Evolutionary conservation across 257 asterid species (phyloP), one percentile per base, ranked within the genome.

Genomic region (Primulina eburnea): DNA sequence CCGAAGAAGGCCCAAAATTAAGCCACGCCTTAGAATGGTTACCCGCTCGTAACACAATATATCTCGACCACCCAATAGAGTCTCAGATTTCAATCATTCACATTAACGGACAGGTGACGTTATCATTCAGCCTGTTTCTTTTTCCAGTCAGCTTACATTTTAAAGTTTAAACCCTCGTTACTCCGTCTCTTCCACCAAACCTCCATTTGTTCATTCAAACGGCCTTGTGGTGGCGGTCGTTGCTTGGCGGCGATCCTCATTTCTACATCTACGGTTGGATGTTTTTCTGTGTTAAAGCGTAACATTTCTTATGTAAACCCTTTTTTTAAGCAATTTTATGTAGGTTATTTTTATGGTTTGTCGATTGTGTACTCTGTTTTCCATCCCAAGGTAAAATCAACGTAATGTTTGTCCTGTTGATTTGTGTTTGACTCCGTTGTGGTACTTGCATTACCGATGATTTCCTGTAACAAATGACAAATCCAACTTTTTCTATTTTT

Each of bases 211-310:
- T 6, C 61, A 16, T 38, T 37, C 29, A 43, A 66, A 70, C 85
- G 83, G 67, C 75, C 81, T 37, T 80, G 77, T 75, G 10, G 37
- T 68, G 26, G 59, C 67, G 61, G 78, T 78, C 80, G 81, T 78
- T 75, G 78, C 85, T 64, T 0, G 84, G 30, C 74, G 82, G 81
- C 82, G 83, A 75, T 77, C 84, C 79, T 59, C 62, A 43, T n/a
- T 47, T 53, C 28, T 20, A 34, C 26, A 18, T 26, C 28, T 9
- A 5, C 8, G 69, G 8, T 61, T 58, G 60, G 37, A 30, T 58
- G 6, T 26, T 58, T 1, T 47, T 17, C 65, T 70, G 59, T 37
- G 57, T 60, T 28, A 26, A 17, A 18, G n/a, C 26, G 8, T 47
- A 10, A 8, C 68, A 2, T 66, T 24, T 47, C 18, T 40, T 17